phyloP scores from a whole-genome alignment of 1,284 basidiomycete genomes.

The Schizophyllum commune region DNA sequence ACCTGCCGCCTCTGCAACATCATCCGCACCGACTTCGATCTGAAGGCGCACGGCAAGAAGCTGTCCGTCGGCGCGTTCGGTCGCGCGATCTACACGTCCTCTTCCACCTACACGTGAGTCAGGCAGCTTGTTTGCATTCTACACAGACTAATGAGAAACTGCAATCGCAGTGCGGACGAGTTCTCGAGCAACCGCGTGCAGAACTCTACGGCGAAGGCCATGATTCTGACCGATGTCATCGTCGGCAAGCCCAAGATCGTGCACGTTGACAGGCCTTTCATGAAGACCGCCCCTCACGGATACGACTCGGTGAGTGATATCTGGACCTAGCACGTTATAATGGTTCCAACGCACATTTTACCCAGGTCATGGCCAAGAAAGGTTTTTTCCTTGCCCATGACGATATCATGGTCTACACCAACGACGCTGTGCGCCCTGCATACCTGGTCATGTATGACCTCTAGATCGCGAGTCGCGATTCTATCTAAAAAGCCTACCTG shows the following conservation, averaged over 20 bases:
- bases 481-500: neutral
- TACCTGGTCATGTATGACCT: slow-evolving; percentile 42
- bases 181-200: neutral
- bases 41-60: neutral
- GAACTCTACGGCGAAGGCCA: neutral
- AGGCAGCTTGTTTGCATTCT: too few species aligned
- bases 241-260: neutral
- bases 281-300: neutral
- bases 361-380: neutral
- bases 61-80: neutral
- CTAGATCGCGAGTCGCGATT: neutral
- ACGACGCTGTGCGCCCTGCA: slow-evolving; percentile 54
- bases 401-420: slow-evolving; percentile 52
- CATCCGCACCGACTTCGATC: neutral
- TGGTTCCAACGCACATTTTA: too few species aligned
- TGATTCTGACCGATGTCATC: neutral
- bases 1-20: neutral
- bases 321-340: too few species aligned
- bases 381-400: slow-evolving; percentile 38
- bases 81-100: neutral
- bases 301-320: neutral
- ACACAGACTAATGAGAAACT: too few species aligned
- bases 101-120: neutral
- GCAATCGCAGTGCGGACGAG: neutral
- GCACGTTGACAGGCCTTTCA: neutral